phyloP scores from a whole-genome alignment of 805 yeast genomes.

The Cyberlindnera mrakii region DNA sequence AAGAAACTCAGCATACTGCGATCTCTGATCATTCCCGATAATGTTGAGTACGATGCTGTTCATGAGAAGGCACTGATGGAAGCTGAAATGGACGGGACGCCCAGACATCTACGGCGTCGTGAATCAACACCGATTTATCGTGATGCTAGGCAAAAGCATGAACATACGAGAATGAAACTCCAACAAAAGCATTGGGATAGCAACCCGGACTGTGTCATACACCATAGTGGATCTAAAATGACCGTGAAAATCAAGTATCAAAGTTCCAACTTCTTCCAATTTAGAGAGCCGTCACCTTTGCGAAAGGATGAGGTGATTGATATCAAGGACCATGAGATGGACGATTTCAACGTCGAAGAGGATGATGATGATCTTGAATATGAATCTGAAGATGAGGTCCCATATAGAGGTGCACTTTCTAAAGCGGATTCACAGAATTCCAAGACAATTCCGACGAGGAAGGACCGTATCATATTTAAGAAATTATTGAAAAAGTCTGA shows the following conservation, averaged over 20 bases:
- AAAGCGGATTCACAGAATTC: conserved; percentile 55
- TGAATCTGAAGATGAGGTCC: conserved; percentile 45
- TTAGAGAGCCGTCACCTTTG: conserved; percentile 22
- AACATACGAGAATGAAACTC: neutral
- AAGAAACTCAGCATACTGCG: conserved; percentile 22
- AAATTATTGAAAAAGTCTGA: conserved; percentile 34
- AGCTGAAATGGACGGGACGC: conserved; percentile 8
- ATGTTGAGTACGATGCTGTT: conserved; percentile 30
- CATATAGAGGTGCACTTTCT: conserved; percentile 60
- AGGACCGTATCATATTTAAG: conserved; percentile 46
- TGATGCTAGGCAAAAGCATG: neutral
- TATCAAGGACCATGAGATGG: conserved; percentile 18
- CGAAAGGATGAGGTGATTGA: conserved; percentile 13
- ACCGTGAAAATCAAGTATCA: conserved; percentile 15
- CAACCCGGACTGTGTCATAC: neutral
- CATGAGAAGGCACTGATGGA: conserved; percentile 28
- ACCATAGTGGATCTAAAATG: neutral
- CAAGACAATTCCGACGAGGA: conserved; percentile 51
- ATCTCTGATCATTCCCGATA: conserved; percentile 32
- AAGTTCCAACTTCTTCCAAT: conserved; percentile 21
- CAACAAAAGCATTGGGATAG: neutral
- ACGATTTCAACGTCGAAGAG: conserved; percentile 21
- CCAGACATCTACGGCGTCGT: conserved; percentile 10
- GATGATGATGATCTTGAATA: conserved; percentile 10
- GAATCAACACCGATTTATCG: neutral